Conservation (phyloP, 495 filamentous ascomycete genomes). For the Darksidea phi region DNA sequence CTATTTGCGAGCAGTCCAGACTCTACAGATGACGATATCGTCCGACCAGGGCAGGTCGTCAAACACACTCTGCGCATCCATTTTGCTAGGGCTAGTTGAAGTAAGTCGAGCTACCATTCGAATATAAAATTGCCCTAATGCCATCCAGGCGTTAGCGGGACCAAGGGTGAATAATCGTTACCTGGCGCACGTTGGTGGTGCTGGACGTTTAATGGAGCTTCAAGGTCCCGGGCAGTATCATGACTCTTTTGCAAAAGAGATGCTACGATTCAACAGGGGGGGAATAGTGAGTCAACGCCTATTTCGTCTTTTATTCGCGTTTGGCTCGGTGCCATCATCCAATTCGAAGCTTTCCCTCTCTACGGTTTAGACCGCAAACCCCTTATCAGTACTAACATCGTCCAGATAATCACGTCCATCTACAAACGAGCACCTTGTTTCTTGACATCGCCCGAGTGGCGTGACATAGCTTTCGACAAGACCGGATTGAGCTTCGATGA, state of each 20-base stretch:
- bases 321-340: no score
- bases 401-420: slow-evolving; percentile 25
- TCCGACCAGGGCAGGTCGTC: slow-evolving; percentile 21
- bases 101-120: background rate
- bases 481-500: slow-evolving; percentile 23
- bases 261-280: slow-evolving; percentile 24
- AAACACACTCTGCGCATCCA: slow-evolving; percentile 27
- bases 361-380: no score
- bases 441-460: slow-evolving; percentile 21
- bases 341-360: no score
- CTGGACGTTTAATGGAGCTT: slow-evolving; percentile 24
- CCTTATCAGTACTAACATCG: background rate
- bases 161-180: slow-evolving; percentile 23
- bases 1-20: slow-evolving; percentile 24
- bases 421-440: slow-evolving; percentile 28
- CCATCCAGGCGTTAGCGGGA: slow-evolving; percentile 22
- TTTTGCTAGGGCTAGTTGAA: slow-evolving; percentile 25
- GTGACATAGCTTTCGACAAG: slow-evolving; percentile 25
- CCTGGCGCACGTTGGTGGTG: slow-evolving; percentile 28
- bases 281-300: slow-evolving; percentile 28
- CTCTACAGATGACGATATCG: slow-evolving; percentile 16
- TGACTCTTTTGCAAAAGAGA: slow-evolving; percentile 22
- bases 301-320: no score
- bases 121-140: slow-evolving; percentile 3
- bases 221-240: slow-evolving; percentile 19